These are phyloP conservation scores for Umbelopsis sp. DNA, from an alignment of 371 early-diverging fungal genomes.

Conservation along the genomic window DNA sequence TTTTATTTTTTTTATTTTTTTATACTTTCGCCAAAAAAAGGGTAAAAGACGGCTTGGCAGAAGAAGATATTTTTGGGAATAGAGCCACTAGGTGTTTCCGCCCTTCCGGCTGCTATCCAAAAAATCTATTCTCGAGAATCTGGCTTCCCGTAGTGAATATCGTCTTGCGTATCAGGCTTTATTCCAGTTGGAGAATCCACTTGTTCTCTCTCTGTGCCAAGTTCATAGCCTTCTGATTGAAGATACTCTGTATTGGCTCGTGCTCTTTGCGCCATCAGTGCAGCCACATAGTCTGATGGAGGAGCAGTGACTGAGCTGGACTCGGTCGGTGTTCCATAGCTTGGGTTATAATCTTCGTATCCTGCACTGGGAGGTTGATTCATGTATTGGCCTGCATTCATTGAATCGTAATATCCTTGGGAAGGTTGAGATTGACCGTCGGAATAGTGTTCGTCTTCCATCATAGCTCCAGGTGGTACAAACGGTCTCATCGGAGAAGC, in stretches of 20 bases:
- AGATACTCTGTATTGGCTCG: background rate
- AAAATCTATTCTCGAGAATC: constrained; percentile 1
- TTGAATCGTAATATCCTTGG: constrained; percentile 3
- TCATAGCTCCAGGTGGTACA: background rate
- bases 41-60: background rate
- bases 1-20: background rate
- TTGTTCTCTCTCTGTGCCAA: constrained; percentile 7
- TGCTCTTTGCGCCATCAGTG: background rate
- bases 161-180: constrained; percentile 12
- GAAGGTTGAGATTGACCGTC: background rate
- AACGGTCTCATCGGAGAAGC: background rate
- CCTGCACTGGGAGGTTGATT: background rate
- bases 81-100: background rate
- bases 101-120: background rate
- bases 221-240: background rate
- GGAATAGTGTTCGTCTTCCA: background rate
- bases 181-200: background rate
- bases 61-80: background rate
- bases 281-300: constrained; percentile 1
- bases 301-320: background rate
- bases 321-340: background rate
- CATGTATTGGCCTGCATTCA: background rate
- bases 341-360: background rate
- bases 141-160: background rate
- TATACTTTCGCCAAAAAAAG: background rate